phyloP scores from a whole-genome alignment of 306 rosid species.

The Geum urbanum region DNA sequence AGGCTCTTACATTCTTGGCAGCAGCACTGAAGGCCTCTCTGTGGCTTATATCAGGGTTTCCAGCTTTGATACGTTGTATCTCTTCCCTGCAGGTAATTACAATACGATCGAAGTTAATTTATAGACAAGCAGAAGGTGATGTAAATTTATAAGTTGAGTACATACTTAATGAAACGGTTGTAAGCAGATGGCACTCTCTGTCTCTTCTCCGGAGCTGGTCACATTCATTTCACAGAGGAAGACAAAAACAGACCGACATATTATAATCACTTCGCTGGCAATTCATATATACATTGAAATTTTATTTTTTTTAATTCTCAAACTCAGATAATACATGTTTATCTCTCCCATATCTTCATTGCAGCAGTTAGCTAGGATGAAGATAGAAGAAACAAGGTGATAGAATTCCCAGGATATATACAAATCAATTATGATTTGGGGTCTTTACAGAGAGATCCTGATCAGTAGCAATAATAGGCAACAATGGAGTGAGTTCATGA shows the following conservation, averaged over 20 bases:
- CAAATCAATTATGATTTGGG: neutral
- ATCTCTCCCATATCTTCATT: neutral
- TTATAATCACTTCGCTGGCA: conserved; percentile 35
- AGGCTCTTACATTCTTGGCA: conserved; percentile 78
- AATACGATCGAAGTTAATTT: neutral
- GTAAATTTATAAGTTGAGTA: conserved; percentile 8
- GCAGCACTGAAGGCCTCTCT: conserved; percentile 99
- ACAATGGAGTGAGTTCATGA: neutral
- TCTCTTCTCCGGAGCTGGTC: conserved; percentile 95
- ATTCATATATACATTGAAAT: neutral
- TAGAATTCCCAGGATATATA: neutral
- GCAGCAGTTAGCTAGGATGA: neutral
- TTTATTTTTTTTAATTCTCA: neutral
- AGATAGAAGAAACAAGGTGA: neutral
- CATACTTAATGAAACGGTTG: conserved; percentile 99
- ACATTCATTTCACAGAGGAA: conserved; percentile 33
- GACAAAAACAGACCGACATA: conserved; percentile 31
- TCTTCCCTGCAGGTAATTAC: conserved; percentile 59
- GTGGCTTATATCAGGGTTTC: conserved; percentile 96
- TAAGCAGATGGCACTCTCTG: conserved; percentile 99
- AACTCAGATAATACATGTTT: neutral
- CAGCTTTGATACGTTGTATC: conserved; percentile 97
- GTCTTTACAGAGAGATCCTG: neutral
- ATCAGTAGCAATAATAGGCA: neutral
- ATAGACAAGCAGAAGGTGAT: neutral